Conservation (phyloP, 225 moss, liverwort and hornwort species). For the Polytrichum commune region DNA sequence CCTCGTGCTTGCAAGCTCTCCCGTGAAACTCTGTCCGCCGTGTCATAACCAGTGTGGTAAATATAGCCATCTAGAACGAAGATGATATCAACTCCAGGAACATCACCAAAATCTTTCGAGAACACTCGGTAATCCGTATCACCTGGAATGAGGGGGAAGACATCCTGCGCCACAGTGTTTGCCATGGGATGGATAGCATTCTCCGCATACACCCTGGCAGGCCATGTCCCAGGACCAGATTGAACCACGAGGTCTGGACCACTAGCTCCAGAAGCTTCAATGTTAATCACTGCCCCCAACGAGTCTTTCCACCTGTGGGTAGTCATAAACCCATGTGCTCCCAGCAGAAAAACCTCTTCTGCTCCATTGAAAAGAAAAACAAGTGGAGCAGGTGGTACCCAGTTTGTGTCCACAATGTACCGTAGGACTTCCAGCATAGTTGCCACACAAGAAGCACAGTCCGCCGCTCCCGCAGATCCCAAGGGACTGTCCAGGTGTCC, state of each 20-base stretch:
- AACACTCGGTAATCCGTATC: slow-evolving; percentile 94
- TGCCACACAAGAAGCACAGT: slow-evolving; percentile 94
- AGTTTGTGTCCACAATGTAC: slow-evolving; percentile 77
- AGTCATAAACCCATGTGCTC: slow-evolving; percentile 87
- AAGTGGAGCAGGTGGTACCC: slow-evolving; percentile 87
- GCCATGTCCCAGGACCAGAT: slow-evolving; percentile 97
- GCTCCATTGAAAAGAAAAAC: slow-evolving; percentile 97
- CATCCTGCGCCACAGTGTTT: slow-evolving; percentile 90
- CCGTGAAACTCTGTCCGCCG: slow-evolving; percentile 71
- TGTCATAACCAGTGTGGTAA: slow-evolving; percentile 93
- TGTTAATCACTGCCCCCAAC: slow-evolving; percentile 86
- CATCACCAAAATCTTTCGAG: slow-evolving; percentile 77
- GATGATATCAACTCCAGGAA: slow-evolving; percentile 91
- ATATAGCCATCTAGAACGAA: slow-evolving; percentile 82
- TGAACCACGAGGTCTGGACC: slow-evolving; percentile 98
- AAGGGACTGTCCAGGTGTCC: slow-evolving; percentile 88
- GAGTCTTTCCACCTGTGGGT: slow-evolving; percentile 79
- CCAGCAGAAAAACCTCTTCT: slow-evolving; percentile 81
- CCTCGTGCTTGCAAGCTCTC: slow-evolving; percentile 94
- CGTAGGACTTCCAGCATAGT: slow-evolving; percentile 88
- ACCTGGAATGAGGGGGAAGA: slow-evolving; percentile 94
- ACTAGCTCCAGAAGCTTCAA: slow-evolving; percentile 86
- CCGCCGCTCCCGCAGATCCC: slow-evolving; percentile 90
- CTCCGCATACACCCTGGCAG: slow-evolving; percentile 88
- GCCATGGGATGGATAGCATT: slow-evolving; percentile 96